Evolutionary conservation across 2,329 filamentous ascomycete species (phyloP).

Genomic region (Aspergillus proliferans): DNA sequence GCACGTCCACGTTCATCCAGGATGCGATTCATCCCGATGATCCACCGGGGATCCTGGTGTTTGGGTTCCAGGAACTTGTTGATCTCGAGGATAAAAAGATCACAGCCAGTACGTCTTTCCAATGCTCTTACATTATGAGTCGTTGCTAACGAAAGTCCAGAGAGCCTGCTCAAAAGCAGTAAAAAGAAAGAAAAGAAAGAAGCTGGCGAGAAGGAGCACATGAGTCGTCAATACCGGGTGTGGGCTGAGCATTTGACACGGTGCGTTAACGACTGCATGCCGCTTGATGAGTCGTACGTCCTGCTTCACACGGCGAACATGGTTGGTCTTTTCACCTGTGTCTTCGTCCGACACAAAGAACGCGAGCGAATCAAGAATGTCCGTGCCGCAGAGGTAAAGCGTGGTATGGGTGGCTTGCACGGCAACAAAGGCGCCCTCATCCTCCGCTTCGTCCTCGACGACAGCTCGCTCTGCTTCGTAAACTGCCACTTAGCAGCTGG

Average conservation of each 20-base stretch:
- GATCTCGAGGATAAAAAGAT: constrained; percentile 96
- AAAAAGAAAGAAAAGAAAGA: constrained; percentile 89
- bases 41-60: constrained; percentile 82
- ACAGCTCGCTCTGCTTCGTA: constrained; percentile 90
- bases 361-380: constrained; percentile 71
- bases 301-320: constrained; percentile 83
- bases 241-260: constrained; percentile 88
- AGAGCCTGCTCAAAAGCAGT: constrained; percentile 72
- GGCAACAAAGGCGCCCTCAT: constrained; percentile 95
- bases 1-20: constrained; percentile 73
- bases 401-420: constrained; percentile 89
- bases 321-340: constrained; percentile 90
- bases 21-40: constrained; percentile 70
- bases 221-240: constrained; percentile 95
- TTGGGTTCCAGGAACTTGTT: constrained; percentile 97
- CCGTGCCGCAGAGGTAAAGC: constrained; percentile 77
- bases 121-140: background rate
- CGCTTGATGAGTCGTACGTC: constrained; percentile 68
- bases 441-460: constrained; percentile 86
- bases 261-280: constrained; percentile 76
- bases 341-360: constrained; percentile 81
- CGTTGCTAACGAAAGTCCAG: constrained; percentile 34
- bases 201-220: constrained; percentile 69
- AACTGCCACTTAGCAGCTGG: constrained; percentile 97
- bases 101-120: constrained; percentile 64